Evolutionary conservation across 768 basidiomycete genomes (phyloP), one percentile per base, ranked within the genome.

Genomic region (Auriculariales sp.): DNA sequence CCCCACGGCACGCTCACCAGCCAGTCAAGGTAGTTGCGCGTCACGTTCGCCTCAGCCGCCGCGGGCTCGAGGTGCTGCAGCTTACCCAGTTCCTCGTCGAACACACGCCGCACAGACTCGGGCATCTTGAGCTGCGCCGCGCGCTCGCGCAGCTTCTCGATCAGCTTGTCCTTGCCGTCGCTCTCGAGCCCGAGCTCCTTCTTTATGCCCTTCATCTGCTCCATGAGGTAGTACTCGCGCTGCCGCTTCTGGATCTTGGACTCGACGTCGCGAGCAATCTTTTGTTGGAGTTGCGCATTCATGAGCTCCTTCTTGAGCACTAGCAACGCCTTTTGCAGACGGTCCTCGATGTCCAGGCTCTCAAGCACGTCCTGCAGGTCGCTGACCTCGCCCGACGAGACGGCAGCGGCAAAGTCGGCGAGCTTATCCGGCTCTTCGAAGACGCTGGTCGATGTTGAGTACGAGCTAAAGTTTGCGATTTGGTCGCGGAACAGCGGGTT

Each of bases 401-500:
- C 92, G 0, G 93, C 93, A 0, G 95, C 95, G 0, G 94, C 91
- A 55, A 98, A 94, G 61, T 99, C 95, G 0, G 93, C 94, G 24
- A 97, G 79, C 61, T 92, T 92, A 64, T 95, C 92, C 0, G 94
- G 94, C 59, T 97, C 93, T 59, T 97, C 92, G 57, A 98, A 97
- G 49, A 95, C 86, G 65, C 91, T 95, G 7, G 84, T 76, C 2
- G 91, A 84, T 49, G 89, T 78, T 62, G 94, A 90, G 61, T 85
- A 84, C 65, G 94, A 91, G 14, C 86, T 86, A 64, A 95, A 95
- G 62, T 90, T 91, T 54, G 92, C 91, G 56, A 97, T 94, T 61
- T 97, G 93, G 69, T 97, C 94, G 35, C 93, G 85, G 81, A 98
- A 97, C 55, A 97, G 79, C 2, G 92, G 92, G 64, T 95, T 94